phyloP scores from a whole-genome alignment of 306 rosid genomes.

The Inga laurina region DNA sequence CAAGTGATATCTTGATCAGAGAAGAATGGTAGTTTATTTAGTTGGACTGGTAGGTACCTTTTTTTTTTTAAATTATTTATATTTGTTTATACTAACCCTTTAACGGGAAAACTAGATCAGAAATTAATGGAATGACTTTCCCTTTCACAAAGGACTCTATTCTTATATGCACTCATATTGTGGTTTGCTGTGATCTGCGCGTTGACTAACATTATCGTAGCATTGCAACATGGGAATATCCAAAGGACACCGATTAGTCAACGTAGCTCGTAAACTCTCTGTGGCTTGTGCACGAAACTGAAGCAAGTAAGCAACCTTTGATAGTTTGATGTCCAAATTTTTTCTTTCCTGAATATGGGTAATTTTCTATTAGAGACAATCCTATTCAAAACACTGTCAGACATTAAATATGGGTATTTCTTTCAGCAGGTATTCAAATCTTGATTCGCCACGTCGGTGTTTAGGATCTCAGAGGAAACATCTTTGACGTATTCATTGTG shows the following conservation, averaged over 20 bases:
- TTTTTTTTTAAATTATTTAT: not conserved
- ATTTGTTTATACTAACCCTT: not conserved
- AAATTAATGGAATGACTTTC: not conserved
- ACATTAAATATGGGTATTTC: too few species aligned
- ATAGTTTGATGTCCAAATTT: not conserved
- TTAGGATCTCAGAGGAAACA: not conserved
- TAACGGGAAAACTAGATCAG: not conserved
- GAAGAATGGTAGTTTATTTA: slow-evolving; percentile 9
- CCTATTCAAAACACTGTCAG: too few species aligned
- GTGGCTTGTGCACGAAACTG: not conserved
- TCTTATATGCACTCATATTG: not conserved
- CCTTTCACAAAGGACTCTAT: not conserved
- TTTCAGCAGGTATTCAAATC: too few species aligned
- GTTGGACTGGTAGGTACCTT: slow-evolving; percentile 9
- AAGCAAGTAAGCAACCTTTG: not conserved
- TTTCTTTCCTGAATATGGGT: too few species aligned
- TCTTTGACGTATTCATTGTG: not conserved
- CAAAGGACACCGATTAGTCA: not conserved
- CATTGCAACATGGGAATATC: not conserved
- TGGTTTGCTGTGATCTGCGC: not conserved
- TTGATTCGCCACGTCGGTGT: too few species aligned
- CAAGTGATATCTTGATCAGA: not conserved
- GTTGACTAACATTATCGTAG: not conserved
- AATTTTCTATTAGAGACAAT: rapidly evolving
- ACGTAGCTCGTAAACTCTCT: not conserved